These are phyloP conservation scores for Iris macrosiphon DNA, from an alignment of 106 monocot species.

Conservation along the genomic window DNA sequence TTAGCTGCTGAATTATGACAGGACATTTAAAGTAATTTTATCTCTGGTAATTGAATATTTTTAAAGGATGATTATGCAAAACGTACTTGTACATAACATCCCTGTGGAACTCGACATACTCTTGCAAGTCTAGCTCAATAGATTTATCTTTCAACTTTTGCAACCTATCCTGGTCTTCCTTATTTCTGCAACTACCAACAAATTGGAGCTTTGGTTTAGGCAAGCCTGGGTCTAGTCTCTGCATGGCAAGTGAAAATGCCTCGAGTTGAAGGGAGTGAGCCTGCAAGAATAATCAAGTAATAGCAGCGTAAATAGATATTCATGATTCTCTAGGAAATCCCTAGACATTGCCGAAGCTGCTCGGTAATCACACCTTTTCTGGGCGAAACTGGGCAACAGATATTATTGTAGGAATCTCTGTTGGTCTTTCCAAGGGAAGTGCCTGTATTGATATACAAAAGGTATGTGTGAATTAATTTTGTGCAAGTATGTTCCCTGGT, in stretches of 20 bases:
- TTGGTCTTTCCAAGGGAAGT: slow-evolving; percentile 68
- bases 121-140: slow-evolving; percentile 45
- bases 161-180: slow-evolving; percentile 62
- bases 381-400: slow-evolving; percentile 96
- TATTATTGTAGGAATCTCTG: slow-evolving; percentile 39
- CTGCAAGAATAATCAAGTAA: slow-evolving; percentile 24
- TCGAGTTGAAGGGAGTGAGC: slow-evolving; percentile 80
- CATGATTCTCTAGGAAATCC: not conserved
- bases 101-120: slow-evolving; percentile 78
- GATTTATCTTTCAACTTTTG: slow-evolving; percentile 65
- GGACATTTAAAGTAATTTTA: too few relatives aligned
- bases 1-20: too few relatives aligned
- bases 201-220: slow-evolving; percentile 78
- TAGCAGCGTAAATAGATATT: not conserved
- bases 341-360: too few relatives aligned
- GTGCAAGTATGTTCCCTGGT: too few relatives aligned
- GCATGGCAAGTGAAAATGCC: slow-evolving; percentile 67
- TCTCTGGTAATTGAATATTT: too few relatives aligned
- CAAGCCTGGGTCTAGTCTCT: slow-evolving; percentile 38
- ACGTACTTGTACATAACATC: slow-evolving; percentile 74
- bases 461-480: not conserved
- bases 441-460: slow-evolving; percentile 23
- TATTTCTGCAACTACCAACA: slow-evolving; percentile 92
- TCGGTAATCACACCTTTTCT: slow-evolving; percentile 61
- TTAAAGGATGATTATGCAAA: not conserved